These are phyloP conservation scores for Leccinum olivaceoglutinosum DNA, from an alignment of 1,284 basidiomycete genomes.

Conservation along the genomic window DNA sequence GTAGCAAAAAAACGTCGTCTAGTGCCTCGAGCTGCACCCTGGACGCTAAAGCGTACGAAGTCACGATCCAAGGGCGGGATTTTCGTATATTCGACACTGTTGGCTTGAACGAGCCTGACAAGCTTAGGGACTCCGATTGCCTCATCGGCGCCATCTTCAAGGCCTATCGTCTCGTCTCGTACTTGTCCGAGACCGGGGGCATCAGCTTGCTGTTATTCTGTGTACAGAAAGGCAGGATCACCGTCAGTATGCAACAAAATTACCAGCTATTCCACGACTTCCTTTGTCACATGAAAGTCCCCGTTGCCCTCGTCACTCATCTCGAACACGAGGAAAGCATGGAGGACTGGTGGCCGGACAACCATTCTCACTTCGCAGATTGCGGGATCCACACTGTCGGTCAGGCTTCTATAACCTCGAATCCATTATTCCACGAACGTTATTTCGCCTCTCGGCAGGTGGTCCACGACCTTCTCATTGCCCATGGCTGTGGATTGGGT, in stretches of 20 bases:
- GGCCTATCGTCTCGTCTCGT: conserved; percentile 23
- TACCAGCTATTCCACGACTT: conserved; percentile 34
- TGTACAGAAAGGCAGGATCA: conserved; percentile 32
- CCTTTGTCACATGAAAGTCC: conserved; percentile 31
- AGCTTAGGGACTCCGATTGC: conserved; percentile 23
- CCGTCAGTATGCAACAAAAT: conserved; percentile 30
- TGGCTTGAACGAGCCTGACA: conserved; percentile 28
- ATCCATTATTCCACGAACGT: conserved; percentile 22
- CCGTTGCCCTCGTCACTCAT: conserved; percentile 35
- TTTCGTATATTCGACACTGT: conserved; percentile 30
- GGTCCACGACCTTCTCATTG: conserved; percentile 24
- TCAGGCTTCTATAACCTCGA: conserved; percentile 31
- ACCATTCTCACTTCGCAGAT: conserved; percentile 15
- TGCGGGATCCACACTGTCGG: conserved; percentile 22
- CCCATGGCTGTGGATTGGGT: conserved; percentile 17
- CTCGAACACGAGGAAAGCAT: conserved; percentile 31
- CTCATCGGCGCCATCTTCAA: conserved; percentile 28
- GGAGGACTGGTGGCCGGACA: conserved; percentile 30
- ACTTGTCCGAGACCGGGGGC: conserved; percentile 27
- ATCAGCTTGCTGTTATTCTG: conserved; percentile 36
- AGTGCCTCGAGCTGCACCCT: conserved; percentile 27
- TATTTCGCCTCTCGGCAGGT: conserved; percentile 20
- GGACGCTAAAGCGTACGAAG: conserved; percentile 23
- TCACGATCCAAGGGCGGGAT: conserved; percentile 16
- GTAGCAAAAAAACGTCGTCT: conserved; percentile 22